Conservation (phyloP, 176 grass and related monocot species). For the Ampelocalamus luodianensis region DNA sequence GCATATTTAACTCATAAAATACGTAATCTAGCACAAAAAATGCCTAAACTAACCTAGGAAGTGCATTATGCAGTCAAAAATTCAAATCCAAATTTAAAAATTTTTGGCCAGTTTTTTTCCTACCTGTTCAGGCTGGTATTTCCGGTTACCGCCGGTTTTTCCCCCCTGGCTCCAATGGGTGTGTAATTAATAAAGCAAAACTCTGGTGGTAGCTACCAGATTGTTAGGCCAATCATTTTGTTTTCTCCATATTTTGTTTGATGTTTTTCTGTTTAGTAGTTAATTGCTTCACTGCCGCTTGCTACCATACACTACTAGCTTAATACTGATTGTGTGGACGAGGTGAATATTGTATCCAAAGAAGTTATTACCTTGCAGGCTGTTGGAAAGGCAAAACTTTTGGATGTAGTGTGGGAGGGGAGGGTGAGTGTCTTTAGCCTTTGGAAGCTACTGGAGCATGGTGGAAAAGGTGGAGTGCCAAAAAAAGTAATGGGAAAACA, state of each 20-base stretch:
- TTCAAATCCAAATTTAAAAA: no score
- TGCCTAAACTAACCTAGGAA: no score
- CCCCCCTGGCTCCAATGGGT: background rate
- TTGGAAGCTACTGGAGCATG: constrained; percentile 11
- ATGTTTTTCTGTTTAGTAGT: constrained; percentile 5
- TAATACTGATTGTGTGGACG: constrained; percentile 26
- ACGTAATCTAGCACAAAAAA: no score
- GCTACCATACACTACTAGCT: constrained; percentile 24
- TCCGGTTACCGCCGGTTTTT: no score
- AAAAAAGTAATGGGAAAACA: background rate
- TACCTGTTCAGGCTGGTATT: no score
- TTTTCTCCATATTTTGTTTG: constrained; percentile 13
- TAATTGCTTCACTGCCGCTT: background rate
- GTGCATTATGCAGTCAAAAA: no score
- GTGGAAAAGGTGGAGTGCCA: background rate
- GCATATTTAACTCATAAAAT: no score
- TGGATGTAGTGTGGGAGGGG: background rate
- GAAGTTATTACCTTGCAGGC: constrained; percentile 24
- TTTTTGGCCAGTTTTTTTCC: no score
- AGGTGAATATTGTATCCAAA: background rate
- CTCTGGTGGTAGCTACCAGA: background rate
- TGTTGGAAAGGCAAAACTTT: background rate
- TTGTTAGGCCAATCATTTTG: constrained; percentile 6
- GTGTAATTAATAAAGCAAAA: background rate
- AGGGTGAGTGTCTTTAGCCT: constrained; percentile 8